Evolutionary conservation across 805 yeast species (phyloP), one percentile per base, ranked within the genome.

Genomic region (Schwanniomyces sp.): DNA sequence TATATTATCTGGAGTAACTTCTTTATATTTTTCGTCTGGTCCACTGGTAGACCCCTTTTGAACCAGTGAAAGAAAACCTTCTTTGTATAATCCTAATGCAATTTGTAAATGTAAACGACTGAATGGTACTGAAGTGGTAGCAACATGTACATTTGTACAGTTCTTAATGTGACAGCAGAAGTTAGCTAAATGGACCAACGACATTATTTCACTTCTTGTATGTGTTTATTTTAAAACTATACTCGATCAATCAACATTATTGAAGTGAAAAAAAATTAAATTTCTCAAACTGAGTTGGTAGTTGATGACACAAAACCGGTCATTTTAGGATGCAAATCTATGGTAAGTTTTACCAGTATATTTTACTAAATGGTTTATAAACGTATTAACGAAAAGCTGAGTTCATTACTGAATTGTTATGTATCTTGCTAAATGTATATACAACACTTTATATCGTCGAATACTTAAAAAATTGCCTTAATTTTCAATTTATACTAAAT

Each of bases 151-250:
- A 64, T 86, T 79, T 12, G 88, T 78, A 57, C 92, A 89, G 69
- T 94, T 94, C 66, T 90, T 95, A 52, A 94, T 64, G 63, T 92
- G 98, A 18, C 96, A 84, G 62, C 96, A 88, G 38, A 87, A 76
- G 70, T 90, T 80, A 11, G 92, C 94, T 52, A 94, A 77, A 54
- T 84, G 86, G 43, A 87, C 95, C 46, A 91, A 76, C 28, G 97
- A 91, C 97, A 92, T 91, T 8, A 18, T 39, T 37, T 24, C 5
- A 18, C 25, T 37, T 12, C 27, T 12, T 37, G 10, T 37, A 18
- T 21, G 8, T 37, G 10, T 36, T 17, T 18, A 12, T 5, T 21
- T 37, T 14, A 3, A 30, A 30, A 3, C 14, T 12, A 30, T 2
- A 7, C 5, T n/a, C 14, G 7, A 32, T 32, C 21, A 32, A 32